Evolutionary conservation across 257 asterid species (phyloP).

Genomic region (Solanum medicagineum): DNA sequence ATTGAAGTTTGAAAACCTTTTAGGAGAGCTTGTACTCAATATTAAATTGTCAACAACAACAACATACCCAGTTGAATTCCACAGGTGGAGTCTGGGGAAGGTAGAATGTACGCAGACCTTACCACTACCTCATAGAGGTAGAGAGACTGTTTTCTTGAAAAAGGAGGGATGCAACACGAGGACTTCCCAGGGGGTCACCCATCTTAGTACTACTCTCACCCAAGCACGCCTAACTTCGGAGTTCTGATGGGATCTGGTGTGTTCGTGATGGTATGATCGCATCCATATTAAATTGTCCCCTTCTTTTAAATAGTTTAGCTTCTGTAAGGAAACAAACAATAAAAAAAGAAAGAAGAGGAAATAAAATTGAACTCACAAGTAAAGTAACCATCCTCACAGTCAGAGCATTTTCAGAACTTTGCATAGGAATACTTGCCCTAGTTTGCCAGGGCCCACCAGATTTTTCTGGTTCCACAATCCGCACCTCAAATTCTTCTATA

Average conservation of each 20-base stretch:
- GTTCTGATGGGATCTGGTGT: too few species aligned
- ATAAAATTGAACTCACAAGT: constrained; percentile 53
- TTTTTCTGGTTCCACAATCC: constrained; percentile 88
- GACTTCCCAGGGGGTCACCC: too few species aligned
- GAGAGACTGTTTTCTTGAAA: too few species aligned
- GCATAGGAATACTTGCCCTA: constrained; percentile 83
- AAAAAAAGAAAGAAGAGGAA: background rate
- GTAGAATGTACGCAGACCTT: too few species aligned
- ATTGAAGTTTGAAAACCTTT: background rate
- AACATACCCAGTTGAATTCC: too few species aligned
- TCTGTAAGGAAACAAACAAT: background rate
- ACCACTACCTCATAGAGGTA: too few species aligned
- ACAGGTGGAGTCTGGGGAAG: too few species aligned
- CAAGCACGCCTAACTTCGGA: too few species aligned
- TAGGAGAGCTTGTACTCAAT: background rate
- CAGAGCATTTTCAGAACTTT: constrained; percentile 88
- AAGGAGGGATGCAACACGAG: too few species aligned
- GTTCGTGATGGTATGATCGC: too few species aligned
- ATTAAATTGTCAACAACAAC: too few species aligned
- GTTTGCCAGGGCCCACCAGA: constrained; percentile 86
- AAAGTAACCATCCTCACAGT: constrained; percentile 86
- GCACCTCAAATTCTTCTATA: constrained; percentile 88
- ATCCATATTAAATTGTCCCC: background rate
- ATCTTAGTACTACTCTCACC: too few species aligned
- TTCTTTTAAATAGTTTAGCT: background rate